Evolutionary conservation across 441 rosid genomes (phyloP).

Genomic region (Isatis lusitanica): DNA sequence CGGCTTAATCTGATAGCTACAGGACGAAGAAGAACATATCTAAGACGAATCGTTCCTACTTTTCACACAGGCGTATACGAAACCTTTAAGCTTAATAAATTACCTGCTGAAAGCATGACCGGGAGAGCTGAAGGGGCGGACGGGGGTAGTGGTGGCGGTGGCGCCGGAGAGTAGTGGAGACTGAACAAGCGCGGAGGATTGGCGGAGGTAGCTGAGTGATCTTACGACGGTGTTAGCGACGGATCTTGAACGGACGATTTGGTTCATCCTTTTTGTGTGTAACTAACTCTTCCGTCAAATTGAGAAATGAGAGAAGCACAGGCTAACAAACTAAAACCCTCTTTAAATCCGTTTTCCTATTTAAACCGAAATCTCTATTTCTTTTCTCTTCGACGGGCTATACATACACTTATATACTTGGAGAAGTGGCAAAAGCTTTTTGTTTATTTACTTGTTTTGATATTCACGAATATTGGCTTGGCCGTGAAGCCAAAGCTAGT

Average conservation of each 20-base stretch:
- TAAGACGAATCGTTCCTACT: too few species aligned
- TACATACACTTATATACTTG: too few species aligned
- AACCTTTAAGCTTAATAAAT: too few species aligned
- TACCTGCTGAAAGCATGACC: conserved; percentile 47
- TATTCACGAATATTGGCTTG: too few species aligned
- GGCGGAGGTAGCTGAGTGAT: conserved; percentile 23
- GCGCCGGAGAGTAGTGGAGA: conserved; percentile 23
- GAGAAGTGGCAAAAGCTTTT: too few species aligned
- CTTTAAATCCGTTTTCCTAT: background rate
- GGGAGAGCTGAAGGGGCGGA: conserved; percentile 52
- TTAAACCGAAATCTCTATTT: background rate
- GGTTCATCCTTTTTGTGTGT: background rate
- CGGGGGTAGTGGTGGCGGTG: conserved; percentile 32
- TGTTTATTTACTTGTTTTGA: too few species aligned
- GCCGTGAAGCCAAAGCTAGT: too few species aligned
- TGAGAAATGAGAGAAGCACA: background rate
- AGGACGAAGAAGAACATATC: too few species aligned
- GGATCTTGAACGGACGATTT: conserved; percentile 18
- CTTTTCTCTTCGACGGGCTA: background rate
- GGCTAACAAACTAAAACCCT: background rate
- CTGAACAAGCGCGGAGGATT: background rate
- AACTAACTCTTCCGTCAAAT: background rate
- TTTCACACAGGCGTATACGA: too few species aligned
- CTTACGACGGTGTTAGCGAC: background rate
- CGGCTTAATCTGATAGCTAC: conserved; percentile 57